Evolutionary conservation across 345 rosid species (phyloP).

Genomic region (Gossypium rotundifolium): DNA sequence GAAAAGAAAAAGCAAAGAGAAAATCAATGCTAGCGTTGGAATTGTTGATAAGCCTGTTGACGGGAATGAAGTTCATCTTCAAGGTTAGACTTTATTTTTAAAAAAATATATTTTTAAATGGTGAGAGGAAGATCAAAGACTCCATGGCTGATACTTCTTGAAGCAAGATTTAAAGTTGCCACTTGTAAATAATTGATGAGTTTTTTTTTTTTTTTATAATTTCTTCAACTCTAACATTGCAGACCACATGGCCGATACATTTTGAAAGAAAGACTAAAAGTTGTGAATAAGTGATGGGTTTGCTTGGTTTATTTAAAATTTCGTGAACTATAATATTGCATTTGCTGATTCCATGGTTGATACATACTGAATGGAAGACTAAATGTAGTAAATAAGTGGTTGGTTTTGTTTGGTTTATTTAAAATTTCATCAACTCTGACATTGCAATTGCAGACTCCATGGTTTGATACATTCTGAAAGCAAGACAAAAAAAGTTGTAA

Average conservation of each 20-base stretch:
- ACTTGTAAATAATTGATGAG: too few species aligned
- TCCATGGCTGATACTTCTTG: too few species aligned
- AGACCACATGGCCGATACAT: constrained; percentile 2
- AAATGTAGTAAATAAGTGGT: constrained; percentile 1
- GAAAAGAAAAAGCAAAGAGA: constrained; percentile 13
- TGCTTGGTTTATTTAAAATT: too few species aligned
- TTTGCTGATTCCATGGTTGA: background rate
- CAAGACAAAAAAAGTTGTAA: constrained; percentile 7
- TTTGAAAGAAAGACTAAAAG: background rate
- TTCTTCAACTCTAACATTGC: background rate
- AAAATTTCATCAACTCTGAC: background rate
- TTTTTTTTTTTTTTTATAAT: too few species aligned
- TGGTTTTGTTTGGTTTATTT: background rate
- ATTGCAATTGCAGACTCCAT: background rate
- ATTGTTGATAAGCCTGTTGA: constrained; percentile 9
- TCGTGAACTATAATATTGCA: too few species aligned
- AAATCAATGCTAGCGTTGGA: constrained; percentile 5
- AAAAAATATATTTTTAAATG: too few species aligned
- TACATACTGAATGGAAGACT: background rate
- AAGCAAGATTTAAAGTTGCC: too few species aligned
- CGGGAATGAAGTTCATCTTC: constrained; percentile 10
- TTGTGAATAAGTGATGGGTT: background rate
- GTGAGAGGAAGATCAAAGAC: too few species aligned
- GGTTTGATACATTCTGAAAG: background rate
- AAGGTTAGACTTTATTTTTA: constrained; percentile 13